A percentile compares a stretch with the other conserved stretches of the same genome.
These are phyloP conservation scores for Rhizomucor miehei DNA, from an alignment of 371 early-diverging fungal genomes.

Conservation along the genomic window DNA sequence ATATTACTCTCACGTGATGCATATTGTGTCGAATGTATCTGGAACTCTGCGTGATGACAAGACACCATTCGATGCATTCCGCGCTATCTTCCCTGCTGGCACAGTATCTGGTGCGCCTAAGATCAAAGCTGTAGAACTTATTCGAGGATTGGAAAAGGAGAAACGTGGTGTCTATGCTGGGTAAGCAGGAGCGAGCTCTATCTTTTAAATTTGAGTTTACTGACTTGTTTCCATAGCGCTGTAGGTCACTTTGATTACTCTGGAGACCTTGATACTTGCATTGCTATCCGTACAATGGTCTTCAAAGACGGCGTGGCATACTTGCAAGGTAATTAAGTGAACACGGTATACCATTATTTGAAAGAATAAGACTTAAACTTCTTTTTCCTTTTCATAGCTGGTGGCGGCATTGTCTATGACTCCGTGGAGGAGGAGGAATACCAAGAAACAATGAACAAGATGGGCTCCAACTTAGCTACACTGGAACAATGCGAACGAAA, in stretches of 20 bases:
- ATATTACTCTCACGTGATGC: slow-evolving; percentile 96
- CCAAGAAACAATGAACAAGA: slow-evolving; percentile 94
- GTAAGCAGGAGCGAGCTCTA: slow-evolving; percentile 14
- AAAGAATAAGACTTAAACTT: no score
- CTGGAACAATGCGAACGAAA: slow-evolving; percentile 77
- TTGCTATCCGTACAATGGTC: slow-evolving; percentile 96
- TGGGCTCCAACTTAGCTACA: slow-evolving; percentile 86
- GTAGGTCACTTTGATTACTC: slow-evolving; percentile 95
- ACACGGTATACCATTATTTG: background rate
- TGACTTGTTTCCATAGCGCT: slow-evolving; percentile 37
- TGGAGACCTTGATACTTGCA: slow-evolving; percentile 93
- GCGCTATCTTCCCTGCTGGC: slow-evolving; percentile 96
- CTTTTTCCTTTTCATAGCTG: slow-evolving; percentile 28
- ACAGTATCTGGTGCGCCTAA: slow-evolving; percentile 98
- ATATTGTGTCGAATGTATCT: slow-evolving; percentile 92
- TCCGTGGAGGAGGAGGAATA: slow-evolving; percentile 90
- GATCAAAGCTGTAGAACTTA: slow-evolving; percentile 93
- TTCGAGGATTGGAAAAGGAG: slow-evolving; percentile 84
- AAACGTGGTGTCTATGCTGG: slow-evolving; percentile 97
- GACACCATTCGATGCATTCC: slow-evolving; percentile 92
- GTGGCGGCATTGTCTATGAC: slow-evolving; percentile 96
- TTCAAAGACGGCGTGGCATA: slow-evolving; percentile 94
- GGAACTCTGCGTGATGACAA: slow-evolving; percentile 85
- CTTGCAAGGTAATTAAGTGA: slow-evolving; percentile 62
- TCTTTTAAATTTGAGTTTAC: no score